Conservation (phyloP, 352 stramenopile species). For the Pythium sp. region DNA sequence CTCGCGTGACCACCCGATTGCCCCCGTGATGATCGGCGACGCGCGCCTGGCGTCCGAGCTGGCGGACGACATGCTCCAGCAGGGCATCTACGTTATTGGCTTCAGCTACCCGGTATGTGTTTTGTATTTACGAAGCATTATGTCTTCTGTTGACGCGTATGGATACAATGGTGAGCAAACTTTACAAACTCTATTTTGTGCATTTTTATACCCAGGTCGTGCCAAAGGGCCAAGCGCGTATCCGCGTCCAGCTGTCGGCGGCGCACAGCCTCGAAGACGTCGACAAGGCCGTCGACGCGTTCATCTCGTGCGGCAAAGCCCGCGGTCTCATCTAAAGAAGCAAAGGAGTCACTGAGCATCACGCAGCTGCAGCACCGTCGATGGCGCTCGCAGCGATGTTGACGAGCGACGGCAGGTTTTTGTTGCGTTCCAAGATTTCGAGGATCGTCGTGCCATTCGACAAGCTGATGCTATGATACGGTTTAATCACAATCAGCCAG, state of each 20-base stretch:
- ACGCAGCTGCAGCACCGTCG: background rate
- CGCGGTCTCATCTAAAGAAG: slow-evolving; percentile 54
- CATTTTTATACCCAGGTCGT: slow-evolving; percentile 56
- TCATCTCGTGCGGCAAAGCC: slow-evolving; percentile 89
- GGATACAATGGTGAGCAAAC: background rate
- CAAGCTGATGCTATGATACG: slow-evolving; percentile 34
- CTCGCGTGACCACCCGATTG: slow-evolving; percentile 87
- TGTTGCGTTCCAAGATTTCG: slow-evolving; percentile 42
- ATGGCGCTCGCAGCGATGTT: slow-evolving; percentile 23
- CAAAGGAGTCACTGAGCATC: background rate
- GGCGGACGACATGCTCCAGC: slow-evolving; percentile 90
- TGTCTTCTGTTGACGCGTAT: background rate
- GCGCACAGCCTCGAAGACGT: slow-evolving; percentile 91
- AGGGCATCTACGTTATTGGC: slow-evolving; percentile 94
- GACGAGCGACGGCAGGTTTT: slow-evolving; percentile 55
- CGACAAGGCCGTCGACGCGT: slow-evolving; percentile 89
- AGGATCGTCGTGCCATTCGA: slow-evolving; percentile 44
- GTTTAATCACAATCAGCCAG: slow-evolving; percentile 12
- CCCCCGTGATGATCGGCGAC: slow-evolving; percentile 91
- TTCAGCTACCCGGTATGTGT: slow-evolving; percentile 93
- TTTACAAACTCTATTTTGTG: background rate
- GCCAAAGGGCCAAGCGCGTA: slow-evolving; percentile 89
- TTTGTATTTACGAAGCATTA: background rate
- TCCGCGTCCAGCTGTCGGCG: slow-evolving; percentile 90
- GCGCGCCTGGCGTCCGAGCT: slow-evolving; percentile 87